Percentiles rank a stretch among this genome's conserved stretches.
These are phyloP conservation scores for Spirogloea muscicola DNA, from an alignment of 139 green algal genomes.

Conservation along the genomic window DNA sequence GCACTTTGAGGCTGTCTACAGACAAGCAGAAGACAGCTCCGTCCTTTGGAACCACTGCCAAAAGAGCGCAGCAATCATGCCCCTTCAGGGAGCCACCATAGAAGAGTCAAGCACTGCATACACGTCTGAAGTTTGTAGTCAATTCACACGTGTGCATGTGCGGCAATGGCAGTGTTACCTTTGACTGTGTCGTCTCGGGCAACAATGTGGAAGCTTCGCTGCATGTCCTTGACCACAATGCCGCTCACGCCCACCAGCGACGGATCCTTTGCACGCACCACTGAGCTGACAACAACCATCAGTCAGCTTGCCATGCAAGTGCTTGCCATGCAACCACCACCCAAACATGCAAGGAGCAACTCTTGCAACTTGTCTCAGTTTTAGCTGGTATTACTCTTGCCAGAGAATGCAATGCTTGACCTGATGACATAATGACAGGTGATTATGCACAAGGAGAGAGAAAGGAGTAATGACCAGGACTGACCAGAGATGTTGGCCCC, in stretches of 20 bases:
- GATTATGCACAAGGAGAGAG: not conserved
- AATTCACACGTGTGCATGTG: too few relatives aligned
- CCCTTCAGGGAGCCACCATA: too few relatives aligned
- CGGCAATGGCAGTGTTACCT: too few relatives aligned
- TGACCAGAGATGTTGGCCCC: not conserved
- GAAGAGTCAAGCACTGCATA: too few relatives aligned
- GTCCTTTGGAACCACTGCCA: too few relatives aligned
- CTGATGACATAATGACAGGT: not conserved
- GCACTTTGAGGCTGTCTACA: too few relatives aligned
- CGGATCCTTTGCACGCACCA: not conserved
- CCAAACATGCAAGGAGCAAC: too few relatives aligned
- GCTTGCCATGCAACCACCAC: not conserved
- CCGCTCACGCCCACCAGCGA: not conserved
- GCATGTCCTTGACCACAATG: slow-evolving; percentile 11
- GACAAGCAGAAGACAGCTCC: too few relatives aligned
- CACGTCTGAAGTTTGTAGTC: too few relatives aligned
- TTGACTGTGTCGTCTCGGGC: not conserved
- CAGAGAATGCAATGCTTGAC: not conserved
- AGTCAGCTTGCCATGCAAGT: not conserved
- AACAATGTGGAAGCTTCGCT: not conserved
- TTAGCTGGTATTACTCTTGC: too few relatives aligned
- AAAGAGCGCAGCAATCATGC: too few relatives aligned
- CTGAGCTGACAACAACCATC: not conserved
- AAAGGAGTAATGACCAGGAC: not conserved
- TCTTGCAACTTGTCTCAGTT: too few relatives aligned